These are phyloP conservation scores for Aureobasidium uvarum DNA, from an alignment of 2,329 filamentous ascomycete genomes.

Conservation along the genomic window DNA sequence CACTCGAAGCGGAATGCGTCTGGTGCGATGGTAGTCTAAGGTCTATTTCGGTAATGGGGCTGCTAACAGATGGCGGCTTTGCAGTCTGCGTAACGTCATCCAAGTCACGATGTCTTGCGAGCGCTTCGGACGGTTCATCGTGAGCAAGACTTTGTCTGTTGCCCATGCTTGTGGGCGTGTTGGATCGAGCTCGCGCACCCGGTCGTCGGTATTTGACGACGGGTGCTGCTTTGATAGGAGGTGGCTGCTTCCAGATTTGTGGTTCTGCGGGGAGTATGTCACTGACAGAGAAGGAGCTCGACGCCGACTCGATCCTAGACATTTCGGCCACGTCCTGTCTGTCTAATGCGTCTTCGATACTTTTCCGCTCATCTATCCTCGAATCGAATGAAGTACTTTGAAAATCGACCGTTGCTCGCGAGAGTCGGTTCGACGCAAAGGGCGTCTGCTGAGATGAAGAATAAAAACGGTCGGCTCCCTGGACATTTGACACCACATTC, in stretches of 20 bases:
- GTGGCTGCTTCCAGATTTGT: constrained; percentile 42
- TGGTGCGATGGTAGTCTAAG: constrained; percentile 21
- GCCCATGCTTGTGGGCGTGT: constrained; percentile 39
- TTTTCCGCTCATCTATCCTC: constrained; percentile 12
- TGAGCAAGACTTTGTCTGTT: constrained; percentile 40
- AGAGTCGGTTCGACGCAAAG: constrained; percentile 9
- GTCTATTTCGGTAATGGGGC: constrained; percentile 21
- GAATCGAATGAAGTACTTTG: constrained; percentile 7
- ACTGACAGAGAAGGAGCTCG: constrained; percentile 53
- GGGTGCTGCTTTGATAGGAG: constrained; percentile 39
- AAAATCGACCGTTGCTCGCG: constrained; percentile 13
- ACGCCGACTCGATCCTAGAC: constrained; percentile 30
- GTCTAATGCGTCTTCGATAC: constrained; percentile 11
- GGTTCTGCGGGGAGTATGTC: constrained; percentile 44
- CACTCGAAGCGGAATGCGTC: not conserved
- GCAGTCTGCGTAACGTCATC: constrained; percentile 30
- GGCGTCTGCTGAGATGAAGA: not conserved
- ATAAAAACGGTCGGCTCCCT: constrained; percentile 3
- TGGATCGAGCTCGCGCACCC: constrained; percentile 27
- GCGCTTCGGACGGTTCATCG: constrained; percentile 37
- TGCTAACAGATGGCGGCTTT: constrained; percentile 10
- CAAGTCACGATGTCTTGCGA: constrained; percentile 42
- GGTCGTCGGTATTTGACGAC: constrained; percentile 35
- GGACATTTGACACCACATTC: not conserved
- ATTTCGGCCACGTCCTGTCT: constrained; percentile 7